These are phyloP conservation scores for Alternaria gaisen DNA, from an alignment of 2,329 filamentous ascomycete species.

Conservation along the genomic window DNA sequence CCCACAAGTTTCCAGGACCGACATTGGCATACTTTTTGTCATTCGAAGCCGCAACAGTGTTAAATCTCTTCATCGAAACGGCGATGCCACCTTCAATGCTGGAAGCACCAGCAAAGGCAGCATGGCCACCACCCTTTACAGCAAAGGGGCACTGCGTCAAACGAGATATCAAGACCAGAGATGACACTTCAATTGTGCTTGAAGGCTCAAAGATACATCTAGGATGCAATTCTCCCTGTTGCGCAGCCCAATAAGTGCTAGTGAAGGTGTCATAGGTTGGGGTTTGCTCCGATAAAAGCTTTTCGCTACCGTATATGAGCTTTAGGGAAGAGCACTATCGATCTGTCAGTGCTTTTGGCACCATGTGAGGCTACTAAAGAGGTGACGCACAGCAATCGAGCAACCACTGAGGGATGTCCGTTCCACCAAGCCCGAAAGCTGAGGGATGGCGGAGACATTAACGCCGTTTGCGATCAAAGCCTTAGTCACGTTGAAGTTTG, in stretches of 20 bases:
- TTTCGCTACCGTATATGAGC: constrained; percentile 30
- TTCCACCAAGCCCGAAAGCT: constrained; percentile 15
- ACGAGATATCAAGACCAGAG: constrained; percentile 29
- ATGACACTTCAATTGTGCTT: constrained; percentile 31
- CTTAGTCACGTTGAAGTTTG: constrained; percentile 30
- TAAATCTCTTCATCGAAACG: constrained; percentile 51
- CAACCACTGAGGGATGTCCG: constrained; percentile 19
- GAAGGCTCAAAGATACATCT: constrained; percentile 40
- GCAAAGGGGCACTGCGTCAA: constrained; percentile 51
- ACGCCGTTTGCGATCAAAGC: constrained; percentile 30
- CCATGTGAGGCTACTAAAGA: not conserved
- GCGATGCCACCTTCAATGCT: constrained; percentile 56
- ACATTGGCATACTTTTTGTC: constrained; percentile 38
- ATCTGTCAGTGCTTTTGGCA: constrained; percentile 12
- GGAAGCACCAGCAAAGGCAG: constrained; percentile 51
- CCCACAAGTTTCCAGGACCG: constrained; percentile 48
- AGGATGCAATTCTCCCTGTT: constrained; percentile 36
- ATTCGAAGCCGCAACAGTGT: constrained; percentile 33
- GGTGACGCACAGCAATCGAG: constrained; percentile 32
- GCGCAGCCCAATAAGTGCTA: constrained; percentile 37
- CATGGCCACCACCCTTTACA: constrained; percentile 58
- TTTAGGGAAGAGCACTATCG: constrained; percentile 34
- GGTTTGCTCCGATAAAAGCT: constrained; percentile 23
- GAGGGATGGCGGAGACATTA: constrained; percentile 30
- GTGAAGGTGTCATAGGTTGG: constrained; percentile 33